A percentile compares a stretch with the other conserved stretches of the same genome.
Evolutionary conservation across 176 grass and related monocot species (phyloP).

Genomic region (Avena sativa): DNA sequence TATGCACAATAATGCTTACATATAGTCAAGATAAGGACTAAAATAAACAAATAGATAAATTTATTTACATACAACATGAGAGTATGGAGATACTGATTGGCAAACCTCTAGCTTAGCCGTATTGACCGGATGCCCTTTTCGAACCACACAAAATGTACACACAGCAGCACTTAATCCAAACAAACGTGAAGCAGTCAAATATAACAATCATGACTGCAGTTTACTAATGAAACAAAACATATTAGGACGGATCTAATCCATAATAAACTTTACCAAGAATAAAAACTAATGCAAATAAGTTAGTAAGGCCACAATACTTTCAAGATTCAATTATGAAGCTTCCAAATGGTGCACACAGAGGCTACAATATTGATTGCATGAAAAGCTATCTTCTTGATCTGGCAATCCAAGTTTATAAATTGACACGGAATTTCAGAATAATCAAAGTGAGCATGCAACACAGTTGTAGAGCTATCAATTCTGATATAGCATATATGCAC

Average conservation of each 20-base stretch:
- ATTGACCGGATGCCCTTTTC: too few relatives aligned
- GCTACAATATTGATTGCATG: constrained; percentile 31
- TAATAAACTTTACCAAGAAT: neutral
- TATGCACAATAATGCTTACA: too few relatives aligned
- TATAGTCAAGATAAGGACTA: too few relatives aligned
- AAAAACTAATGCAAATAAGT: neutral
- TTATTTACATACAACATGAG: too few relatives aligned
- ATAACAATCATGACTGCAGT: constrained; percentile 63
- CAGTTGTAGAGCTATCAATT: neutral
- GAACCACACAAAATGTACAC: neutral
- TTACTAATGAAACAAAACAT: constrained; percentile 60
- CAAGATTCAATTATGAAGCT: neutral
- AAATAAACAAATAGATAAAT: too few relatives aligned
- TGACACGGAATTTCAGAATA: neutral
- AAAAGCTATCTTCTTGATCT: constrained; percentile 78
- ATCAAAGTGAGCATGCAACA: neutral
- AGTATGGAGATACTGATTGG: too few relatives aligned
- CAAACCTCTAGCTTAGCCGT: too few relatives aligned
- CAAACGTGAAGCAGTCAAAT: constrained; percentile 70
- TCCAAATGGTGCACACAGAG: neutral
- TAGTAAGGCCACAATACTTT: neutral
- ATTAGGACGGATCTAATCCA: constrained; percentile 28
- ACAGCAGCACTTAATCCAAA: constrained; percentile 65
- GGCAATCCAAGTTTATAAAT: neutral
- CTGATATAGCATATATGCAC: neutral